Percentiles rank a stretch among this genome's conserved stretches.
Conservation (phyloP, 495 filamentous ascomycete genomes). For the Cladorrhinum samala region DNA sequence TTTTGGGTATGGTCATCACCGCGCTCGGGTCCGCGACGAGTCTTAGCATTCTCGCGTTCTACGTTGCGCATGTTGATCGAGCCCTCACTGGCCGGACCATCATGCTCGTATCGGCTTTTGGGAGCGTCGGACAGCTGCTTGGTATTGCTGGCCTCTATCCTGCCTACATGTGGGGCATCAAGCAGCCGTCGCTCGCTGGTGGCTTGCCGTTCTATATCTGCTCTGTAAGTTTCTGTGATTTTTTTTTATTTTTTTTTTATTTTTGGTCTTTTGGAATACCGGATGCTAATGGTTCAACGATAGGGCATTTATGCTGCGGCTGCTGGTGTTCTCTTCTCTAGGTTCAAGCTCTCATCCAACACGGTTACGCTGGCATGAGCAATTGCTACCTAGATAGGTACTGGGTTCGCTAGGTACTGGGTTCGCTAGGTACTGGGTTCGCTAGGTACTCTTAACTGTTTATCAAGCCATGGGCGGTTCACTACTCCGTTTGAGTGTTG, state of each 20-base stretch:
- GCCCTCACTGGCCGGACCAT: neutral
- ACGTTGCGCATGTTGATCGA: neutral
- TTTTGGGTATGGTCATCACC: neutral
- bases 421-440: too few relatives aligned
- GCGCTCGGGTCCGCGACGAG: neutral
- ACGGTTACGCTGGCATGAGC: too few relatives aligned
- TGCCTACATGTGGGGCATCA: neutral
- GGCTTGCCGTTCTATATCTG: neutral
- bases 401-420: too few relatives aligned
- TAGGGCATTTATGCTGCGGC: neutral
- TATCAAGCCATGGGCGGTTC: too few relatives aligned
- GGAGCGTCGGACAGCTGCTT: neutral
- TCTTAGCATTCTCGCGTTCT: neutral
- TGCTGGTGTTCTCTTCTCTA: neutral
- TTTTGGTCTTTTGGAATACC: neutral
- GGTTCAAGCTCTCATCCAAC: neutral
- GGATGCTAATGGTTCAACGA: neutral
- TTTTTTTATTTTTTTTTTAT: too few relatives aligned
- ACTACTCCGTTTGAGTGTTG: too few relatives aligned
- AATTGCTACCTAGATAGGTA: too few relatives aligned
- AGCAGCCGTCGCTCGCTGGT: neutral
- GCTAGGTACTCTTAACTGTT: too few relatives aligned
- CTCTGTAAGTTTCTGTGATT: neutral
- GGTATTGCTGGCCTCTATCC: neutral
- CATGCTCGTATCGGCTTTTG: neutral